Conservation (phyloP, 257 asterid species). For the Nicotiana noctiflora region DNA sequence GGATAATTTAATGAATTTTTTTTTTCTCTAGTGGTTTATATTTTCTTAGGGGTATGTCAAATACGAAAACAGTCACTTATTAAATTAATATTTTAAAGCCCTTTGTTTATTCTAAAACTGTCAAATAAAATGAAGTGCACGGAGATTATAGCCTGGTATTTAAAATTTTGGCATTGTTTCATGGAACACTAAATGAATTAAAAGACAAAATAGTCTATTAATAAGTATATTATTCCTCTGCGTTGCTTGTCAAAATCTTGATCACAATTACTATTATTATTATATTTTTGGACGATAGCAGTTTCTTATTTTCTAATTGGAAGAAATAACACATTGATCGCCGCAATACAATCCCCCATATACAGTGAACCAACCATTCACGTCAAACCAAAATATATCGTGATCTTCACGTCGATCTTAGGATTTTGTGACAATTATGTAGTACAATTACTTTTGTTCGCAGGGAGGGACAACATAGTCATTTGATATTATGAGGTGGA, state of each 20-base stretch:
- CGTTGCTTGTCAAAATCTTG: neutral
- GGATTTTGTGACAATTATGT: neutral
- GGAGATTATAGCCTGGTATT: neutral
- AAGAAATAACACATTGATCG: neutral
- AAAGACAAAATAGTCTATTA: neutral
- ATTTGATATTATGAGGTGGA: neutral
- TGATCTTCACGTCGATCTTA: neutral
- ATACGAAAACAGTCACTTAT: too few species aligned
- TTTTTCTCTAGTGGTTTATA: too few species aligned
- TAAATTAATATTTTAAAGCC: neutral
- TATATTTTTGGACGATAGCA: neutral
- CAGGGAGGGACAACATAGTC: neutral
- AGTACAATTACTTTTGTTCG: neutral
- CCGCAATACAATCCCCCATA: neutral
- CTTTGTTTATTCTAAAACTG: neutral
- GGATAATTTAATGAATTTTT: too few species aligned
- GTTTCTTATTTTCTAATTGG: neutral
- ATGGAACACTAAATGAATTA: neutral
- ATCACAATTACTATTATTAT: neutral
- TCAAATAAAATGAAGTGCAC: neutral
- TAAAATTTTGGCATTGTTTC: neutral
- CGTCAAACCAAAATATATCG: neutral
- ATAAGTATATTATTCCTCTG: neutral
- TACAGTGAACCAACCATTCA: neutral
- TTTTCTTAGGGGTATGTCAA: too few species aligned